Percentiles rank a stretch among this genome's conserved stretches.
Evolutionary conservation across 2,329 filamentous ascomycete genomes (phyloP).

Genomic region (Helotiales sp.): DNA sequence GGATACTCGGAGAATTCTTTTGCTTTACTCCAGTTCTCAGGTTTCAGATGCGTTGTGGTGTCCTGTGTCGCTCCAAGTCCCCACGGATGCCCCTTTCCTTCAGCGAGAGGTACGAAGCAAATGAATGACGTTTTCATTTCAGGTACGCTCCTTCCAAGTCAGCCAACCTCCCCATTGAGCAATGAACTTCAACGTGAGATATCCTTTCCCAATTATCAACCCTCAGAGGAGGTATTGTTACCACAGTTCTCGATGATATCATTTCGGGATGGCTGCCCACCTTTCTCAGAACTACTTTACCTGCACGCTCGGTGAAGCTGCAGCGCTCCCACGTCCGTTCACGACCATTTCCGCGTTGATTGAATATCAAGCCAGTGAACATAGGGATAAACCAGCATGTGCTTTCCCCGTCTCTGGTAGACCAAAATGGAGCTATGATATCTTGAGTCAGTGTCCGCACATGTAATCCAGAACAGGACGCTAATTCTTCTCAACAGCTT

Average conservation of each 20-base stretch:
- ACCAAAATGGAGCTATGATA: slow-evolving; percentile 5
- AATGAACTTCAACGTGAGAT: background rate
- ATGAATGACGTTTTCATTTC: background rate
- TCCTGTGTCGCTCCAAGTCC: no score
- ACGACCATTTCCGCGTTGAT: slow-evolving; percentile 51
- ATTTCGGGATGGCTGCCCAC: background rate
- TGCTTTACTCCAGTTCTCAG: no score
- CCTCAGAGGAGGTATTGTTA: background rate
- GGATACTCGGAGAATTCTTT: no score
- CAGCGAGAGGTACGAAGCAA: no score
- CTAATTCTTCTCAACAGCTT: background rate
- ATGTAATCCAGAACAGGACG: background rate
- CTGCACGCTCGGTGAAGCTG: slow-evolving; percentile 58
- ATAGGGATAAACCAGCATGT: slow-evolving; percentile 45
- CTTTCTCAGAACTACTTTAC: slow-evolving; percentile 48
- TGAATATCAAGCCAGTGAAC: slow-evolving; percentile 43
- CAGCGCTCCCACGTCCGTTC: slow-evolving; percentile 37
- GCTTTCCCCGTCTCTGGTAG: slow-evolving; percentile 45
- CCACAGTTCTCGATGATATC: background rate
- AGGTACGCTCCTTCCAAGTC: no score
- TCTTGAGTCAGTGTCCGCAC: slow-evolving; percentile 14
- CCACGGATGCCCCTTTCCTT: no score
- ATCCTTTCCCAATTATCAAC: background rate
- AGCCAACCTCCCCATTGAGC: background rate
- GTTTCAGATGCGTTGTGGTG: no score